Conservation (phyloP, 768 basidiomycete species). For the Leucosporidium yakuticum region DNA sequence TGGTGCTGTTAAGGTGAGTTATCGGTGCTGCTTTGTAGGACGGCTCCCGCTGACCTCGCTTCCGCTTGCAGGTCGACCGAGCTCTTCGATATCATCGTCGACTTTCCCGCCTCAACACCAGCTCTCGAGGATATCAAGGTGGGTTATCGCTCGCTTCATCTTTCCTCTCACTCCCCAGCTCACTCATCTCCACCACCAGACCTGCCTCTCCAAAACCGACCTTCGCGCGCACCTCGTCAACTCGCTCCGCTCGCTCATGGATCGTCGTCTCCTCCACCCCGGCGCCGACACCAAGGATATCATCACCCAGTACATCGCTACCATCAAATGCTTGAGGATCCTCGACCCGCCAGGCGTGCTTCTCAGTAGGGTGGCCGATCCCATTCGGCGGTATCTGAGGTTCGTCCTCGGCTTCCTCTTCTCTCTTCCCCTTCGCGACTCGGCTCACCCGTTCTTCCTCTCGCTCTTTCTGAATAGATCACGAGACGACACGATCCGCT, state of each 20-base stretch:
- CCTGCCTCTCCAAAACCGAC: slow-evolving; percentile 44
- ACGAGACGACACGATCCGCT: slow-evolving; percentile 85
- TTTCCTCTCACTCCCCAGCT: neutral
- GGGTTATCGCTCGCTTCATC: slow-evolving; percentile 4
- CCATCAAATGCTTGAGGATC: slow-evolving; percentile 81
- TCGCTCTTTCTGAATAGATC: slow-evolving; percentile 50
- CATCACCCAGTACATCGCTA: slow-evolving; percentile 79
- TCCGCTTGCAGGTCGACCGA: slow-evolving; percentile 52
- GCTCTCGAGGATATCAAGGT: slow-evolving; percentile 84
- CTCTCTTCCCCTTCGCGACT: too few species aligned
- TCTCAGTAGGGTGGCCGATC: slow-evolving; percentile 86
- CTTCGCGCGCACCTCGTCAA: slow-evolving; percentile 34
- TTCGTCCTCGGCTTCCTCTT: slow-evolving; percentile 39
- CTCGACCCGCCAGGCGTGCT: slow-evolving; percentile 89
- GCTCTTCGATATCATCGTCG: slow-evolving; percentile 93
- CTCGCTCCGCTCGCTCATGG: neutral
- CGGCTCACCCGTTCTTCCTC: too few species aligned
- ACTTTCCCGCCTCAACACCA: slow-evolving; percentile 78
- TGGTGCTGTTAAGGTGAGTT: slow-evolving; percentile 14
- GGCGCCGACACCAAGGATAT: slow-evolving; percentile 92
- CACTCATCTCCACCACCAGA: slow-evolving; percentile 32
- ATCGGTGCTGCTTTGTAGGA: slow-evolving; percentile 46
- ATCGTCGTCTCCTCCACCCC: slow-evolving; percentile 70
- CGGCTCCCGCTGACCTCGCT: neutral
- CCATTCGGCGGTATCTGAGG: slow-evolving; percentile 84